Conservation (phyloP, 2,329 filamentous ascomycete species). For the Canariomyces notabilis region DNA sequence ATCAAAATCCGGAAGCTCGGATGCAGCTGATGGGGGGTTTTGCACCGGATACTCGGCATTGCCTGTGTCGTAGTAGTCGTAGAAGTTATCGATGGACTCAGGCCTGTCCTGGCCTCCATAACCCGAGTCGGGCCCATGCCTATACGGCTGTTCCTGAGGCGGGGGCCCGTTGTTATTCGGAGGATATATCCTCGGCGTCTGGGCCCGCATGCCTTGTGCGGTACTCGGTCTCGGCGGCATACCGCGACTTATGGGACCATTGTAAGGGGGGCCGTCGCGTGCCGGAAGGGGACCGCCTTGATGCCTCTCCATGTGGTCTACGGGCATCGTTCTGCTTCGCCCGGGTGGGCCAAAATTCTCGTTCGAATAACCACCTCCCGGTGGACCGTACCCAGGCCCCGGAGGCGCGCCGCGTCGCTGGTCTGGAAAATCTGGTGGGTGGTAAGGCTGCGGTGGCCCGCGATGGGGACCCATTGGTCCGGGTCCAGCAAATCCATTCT, state of each 20-base stretch:
- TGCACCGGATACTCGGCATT: conserved; percentile 29
- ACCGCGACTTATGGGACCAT: conserved; percentile 34
- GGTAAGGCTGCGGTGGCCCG: conserved; percentile 34
- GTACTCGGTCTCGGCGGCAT: conserved; percentile 52
- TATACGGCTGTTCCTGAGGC: conserved; percentile 30
- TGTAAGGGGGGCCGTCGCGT: conserved; percentile 43
- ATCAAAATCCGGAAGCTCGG: conserved; percentile 42
- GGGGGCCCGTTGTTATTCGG: conserved; percentile 39
- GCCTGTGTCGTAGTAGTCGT: conserved; percentile 49
- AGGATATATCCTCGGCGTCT: conserved; percentile 49
- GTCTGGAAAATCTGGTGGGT: conserved; percentile 34
- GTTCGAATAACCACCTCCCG: conserved; percentile 31
- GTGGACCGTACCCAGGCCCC: conserved; percentile 24
- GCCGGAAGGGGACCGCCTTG: conserved; percentile 32
- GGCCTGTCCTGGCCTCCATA: conserved; percentile 34
- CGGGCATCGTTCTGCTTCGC: conserved; percentile 60
- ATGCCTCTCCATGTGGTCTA: conserved; percentile 39
- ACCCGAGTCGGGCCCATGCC: conserved; percentile 30
- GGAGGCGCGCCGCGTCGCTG: conserved; percentile 31
- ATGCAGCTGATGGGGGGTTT: conserved; percentile 25
- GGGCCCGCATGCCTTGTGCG: conserved; percentile 46
- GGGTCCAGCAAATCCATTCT: conserved; percentile 27
- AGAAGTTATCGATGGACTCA: conserved; percentile 46
- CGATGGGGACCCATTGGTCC: conserved; percentile 29
- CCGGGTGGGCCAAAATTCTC: conserved; percentile 46